phyloP scores from a whole-genome alignment of 768 basidiomycete species.

The Phaeotremella skinneri region DNA sequence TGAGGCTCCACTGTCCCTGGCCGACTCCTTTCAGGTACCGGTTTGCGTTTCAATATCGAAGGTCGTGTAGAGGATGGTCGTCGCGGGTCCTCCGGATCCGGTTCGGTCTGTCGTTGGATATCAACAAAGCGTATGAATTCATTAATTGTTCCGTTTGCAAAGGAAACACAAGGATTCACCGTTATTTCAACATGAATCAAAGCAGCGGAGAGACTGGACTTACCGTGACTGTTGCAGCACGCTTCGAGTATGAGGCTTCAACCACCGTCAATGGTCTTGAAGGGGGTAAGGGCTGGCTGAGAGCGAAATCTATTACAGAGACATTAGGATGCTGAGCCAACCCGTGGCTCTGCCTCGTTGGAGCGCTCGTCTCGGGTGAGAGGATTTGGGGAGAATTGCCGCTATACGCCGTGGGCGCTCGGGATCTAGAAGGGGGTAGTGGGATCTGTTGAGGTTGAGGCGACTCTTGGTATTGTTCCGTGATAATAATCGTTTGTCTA shows the following conservation, averaged over 20 bases:
- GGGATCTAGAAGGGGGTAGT: conserved; percentile 20
- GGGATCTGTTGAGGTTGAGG: conserved; percentile 28
- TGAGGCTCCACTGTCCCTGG: conserved; percentile 11
- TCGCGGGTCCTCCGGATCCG: conserved; percentile 9
- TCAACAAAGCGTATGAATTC: too few relatives aligned
- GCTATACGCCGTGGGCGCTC: conserved; percentile 23
- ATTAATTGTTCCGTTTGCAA: too few relatives aligned
- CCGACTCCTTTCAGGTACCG: not conserved
- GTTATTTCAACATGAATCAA: not conserved
- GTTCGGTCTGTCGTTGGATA: conserved; percentile 15
- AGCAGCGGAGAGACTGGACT: not conserved
- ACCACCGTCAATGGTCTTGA: conserved; percentile 33
- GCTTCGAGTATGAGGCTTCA: conserved; percentile 3
- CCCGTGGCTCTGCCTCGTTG: not conserved
- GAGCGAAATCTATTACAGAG: conserved; percentile 35
- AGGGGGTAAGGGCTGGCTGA: conserved; percentile 31
- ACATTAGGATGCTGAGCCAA: conserved; percentile 10
- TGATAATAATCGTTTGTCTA: conserved; percentile 25
- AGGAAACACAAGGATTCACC: too few relatives aligned
- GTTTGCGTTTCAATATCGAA: not conserved
- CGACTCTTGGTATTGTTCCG: conserved; percentile 20
- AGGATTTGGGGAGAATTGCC: conserved; percentile 3
- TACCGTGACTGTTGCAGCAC: conserved; percentile 18
- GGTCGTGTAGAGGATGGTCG: not conserved
- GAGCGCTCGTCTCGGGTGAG: not conserved